A percentile compares a stretch with the other conserved stretches of the same genome.
Conservation (phyloP, 768 basidiomycete species). For the Boletus tomentosulus region DNA sequence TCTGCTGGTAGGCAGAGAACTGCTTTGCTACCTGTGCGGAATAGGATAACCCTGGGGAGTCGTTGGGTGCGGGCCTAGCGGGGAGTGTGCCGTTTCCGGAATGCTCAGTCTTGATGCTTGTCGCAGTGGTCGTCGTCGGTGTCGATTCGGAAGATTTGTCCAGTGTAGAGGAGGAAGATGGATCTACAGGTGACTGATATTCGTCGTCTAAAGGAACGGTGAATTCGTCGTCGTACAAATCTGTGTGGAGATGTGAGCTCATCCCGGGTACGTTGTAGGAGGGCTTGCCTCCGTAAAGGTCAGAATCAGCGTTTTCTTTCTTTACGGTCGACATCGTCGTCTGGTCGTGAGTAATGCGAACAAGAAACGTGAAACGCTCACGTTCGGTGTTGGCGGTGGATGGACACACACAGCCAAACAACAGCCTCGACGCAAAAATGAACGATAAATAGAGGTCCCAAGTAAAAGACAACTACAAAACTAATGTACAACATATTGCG, state of each 20-base stretch:
- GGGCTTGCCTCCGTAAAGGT: constrained; percentile 44
- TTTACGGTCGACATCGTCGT: constrained; percentile 20
- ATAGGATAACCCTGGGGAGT: constrained; percentile 43
- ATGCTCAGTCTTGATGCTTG: constrained; percentile 22
- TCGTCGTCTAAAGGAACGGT: constrained; percentile 31
- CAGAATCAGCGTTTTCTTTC: constrained; percentile 36
- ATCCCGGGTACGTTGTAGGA: not conserved
- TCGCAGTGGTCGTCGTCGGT: constrained; percentile 11
- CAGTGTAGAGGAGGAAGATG: no score
- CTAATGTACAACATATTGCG: constrained; percentile 24
- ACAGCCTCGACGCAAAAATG: constrained; percentile 5
- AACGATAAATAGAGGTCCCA: constrained; percentile 24
- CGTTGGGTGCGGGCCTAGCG: constrained; percentile 25
- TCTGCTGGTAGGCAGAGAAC: constrained; percentile 61
- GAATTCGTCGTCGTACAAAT: constrained; percentile 51
- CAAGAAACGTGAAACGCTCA: not conserved
- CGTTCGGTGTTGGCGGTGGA: not conserved
- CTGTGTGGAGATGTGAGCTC: constrained; percentile 27
- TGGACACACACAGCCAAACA: constrained; percentile 26
- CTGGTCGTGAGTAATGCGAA: not conserved
- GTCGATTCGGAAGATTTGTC: constrained; percentile 18
- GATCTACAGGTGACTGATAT: constrained; percentile 25
- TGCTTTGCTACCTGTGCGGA: constrained; percentile 65
- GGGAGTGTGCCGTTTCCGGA: constrained; percentile 22
- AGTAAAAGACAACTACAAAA: constrained; percentile 12